Conservation (phyloP, 2,329 filamentous ascomycete genomes). For the Pseudogymnoascus sp. region DNA sequence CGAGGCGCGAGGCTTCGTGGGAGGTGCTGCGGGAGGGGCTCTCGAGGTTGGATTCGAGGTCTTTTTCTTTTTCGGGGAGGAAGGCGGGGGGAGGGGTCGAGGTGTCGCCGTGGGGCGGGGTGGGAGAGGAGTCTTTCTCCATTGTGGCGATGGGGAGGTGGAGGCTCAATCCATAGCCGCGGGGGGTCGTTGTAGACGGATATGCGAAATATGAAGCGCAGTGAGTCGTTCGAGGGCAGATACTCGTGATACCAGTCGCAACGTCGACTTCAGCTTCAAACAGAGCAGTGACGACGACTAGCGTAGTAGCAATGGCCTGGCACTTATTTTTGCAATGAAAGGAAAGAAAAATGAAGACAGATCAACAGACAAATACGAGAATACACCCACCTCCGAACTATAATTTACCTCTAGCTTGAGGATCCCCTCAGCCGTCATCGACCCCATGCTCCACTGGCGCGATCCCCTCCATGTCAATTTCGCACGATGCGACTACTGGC, state of each 20-base stretch:
- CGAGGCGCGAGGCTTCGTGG: background rate
- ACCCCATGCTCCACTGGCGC: background rate
- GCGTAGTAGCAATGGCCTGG: background rate
- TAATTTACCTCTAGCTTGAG: background rate
- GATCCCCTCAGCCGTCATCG: background rate
- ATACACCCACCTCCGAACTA: background rate
- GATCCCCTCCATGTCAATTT: background rate
- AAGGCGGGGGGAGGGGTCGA: background rate
- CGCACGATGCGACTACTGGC: slow-evolving; percentile 5
- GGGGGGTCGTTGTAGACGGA: background rate
- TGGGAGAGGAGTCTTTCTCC: background rate
- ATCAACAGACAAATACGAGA: background rate
- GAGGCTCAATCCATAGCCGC: background rate
- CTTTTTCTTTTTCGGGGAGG: background rate
- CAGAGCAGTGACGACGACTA: background rate
- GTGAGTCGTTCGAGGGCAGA: background rate
- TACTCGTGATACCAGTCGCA: background rate
- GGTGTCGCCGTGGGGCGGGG: background rate
- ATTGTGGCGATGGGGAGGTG: background rate
- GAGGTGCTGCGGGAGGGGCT: background rate
- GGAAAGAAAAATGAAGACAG: background rate
- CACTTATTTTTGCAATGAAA: background rate
- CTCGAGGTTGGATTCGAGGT: background rate
- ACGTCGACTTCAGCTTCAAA: background rate
- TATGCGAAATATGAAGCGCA: background rate